Percentiles rank a stretch among this genome's conserved stretches.
Evolutionary conservation across 441 rosid genomes (phyloP).

Genomic region (Eutrema salsugineum): DNA sequence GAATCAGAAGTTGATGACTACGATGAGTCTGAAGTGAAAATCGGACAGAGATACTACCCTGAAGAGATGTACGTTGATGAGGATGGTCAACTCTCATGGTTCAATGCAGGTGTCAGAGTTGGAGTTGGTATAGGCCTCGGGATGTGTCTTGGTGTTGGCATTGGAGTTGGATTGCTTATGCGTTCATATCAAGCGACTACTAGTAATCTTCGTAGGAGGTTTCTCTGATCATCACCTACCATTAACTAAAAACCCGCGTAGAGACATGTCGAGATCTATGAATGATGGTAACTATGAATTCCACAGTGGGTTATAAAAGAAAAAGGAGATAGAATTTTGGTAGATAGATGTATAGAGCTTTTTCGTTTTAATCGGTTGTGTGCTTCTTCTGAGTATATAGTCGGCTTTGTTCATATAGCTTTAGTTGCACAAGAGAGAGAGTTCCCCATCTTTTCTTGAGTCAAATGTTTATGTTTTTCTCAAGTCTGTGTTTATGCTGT

Average conservation of each 20-base stretch:
- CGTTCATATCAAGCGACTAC: slow-evolving; percentile 93
- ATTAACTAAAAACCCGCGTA: neutral
- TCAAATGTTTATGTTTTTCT: neutral
- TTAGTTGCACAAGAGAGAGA: slow-evolving; percentile 13
- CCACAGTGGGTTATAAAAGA: slow-evolving; percentile 6
- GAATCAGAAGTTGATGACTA: slow-evolving; percentile 52
- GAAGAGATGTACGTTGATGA: slow-evolving; percentile 79
- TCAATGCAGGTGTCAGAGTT: slow-evolving; percentile 97
- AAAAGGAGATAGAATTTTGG: slow-evolving; percentile 20
- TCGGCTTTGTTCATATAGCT: slow-evolving; percentile 25
- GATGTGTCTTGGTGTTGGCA: slow-evolving; percentile 89
- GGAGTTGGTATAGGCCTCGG: slow-evolving; percentile 99
- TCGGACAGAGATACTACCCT: slow-evolving; percentile 45
- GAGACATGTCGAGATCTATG: neutral
- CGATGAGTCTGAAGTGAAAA: slow-evolving; percentile 58
- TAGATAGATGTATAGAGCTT: slow-evolving; percentile 32
- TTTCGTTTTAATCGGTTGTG: neutral
- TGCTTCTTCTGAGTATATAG: slow-evolving; percentile 1
- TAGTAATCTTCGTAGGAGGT: slow-evolving; percentile 81
- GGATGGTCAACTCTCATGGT: slow-evolving; percentile 95
- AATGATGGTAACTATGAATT: neutral
- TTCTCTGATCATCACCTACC: slow-evolving; percentile 42
- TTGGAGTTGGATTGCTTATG: slow-evolving; percentile 94
- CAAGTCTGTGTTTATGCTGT: slow-evolving; percentile 5
- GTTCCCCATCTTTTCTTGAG: neutral